Base-by-base conservation (phyloP, 306 rosid species). In the Vigna mungo region DNA sequence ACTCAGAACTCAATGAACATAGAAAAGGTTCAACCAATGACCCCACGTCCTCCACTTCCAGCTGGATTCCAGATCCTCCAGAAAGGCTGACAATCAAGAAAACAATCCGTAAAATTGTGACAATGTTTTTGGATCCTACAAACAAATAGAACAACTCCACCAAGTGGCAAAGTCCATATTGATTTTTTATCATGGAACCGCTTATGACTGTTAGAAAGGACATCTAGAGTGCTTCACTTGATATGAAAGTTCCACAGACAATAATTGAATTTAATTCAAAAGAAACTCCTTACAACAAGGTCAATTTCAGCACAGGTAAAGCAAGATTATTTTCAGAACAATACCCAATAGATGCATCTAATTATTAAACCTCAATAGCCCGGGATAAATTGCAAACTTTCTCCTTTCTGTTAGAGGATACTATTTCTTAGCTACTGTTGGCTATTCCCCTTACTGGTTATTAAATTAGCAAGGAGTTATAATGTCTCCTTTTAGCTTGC, bases 41-140 rank as follows among this genome's bases (percentile, higher is more conserved):
- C 99, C 81, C 99, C 98, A 18, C 98, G 96, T 53, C 99, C 98
- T 47, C 91, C 91, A 81, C 99, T 96, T 83, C 98, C 98, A 10
- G 98, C 91, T 60, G 99, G 93, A 83, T 92, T 96, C 99, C 98
- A 92, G 79, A 96, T 86, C 88, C 98, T 91, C 99, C 99, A 92
- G 85, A 96, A 96, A 49, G 99, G 99, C 99, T 96, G 90, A 63
- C 32, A 84, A 79, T 56, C 73, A 84, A 75, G 48, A 80, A 80
- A 60, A 55, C 13, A 17, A 82, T 27, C 10, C 25, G 56, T 85
- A 77, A 86, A 81, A 68, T 48, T 47, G 74, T 32, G 16, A 39
- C 72, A 39, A 78, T 44, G 16, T 44, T 64, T 39, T n/a, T 39
- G 34, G 32, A 59, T 8, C 37, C 59, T 47, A 61, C 62, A 68